phyloP scores from a whole-genome alignment of 257 asterid genomes.

The Scutellaria barbata region DNA sequence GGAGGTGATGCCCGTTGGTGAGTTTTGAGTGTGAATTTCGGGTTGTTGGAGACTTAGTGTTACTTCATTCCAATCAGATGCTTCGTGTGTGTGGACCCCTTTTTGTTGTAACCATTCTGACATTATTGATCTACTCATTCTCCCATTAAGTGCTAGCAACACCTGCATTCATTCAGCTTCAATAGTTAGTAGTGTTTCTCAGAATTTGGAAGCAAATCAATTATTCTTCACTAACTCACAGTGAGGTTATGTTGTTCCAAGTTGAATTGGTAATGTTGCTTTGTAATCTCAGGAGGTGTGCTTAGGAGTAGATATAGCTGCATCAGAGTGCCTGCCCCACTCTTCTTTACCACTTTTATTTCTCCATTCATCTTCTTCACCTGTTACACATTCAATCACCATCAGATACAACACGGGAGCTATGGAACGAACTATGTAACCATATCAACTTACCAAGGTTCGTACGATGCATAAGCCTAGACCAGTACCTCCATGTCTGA shows the following conservation, averaged over 20 bases:
- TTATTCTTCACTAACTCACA: constrained; percentile 44
- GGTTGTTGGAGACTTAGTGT: constrained; percentile 62
- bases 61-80: constrained; percentile 83
- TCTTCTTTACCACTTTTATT: constrained; percentile 79
- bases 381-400: constrained; percentile 43
- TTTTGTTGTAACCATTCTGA: constrained; percentile 72
- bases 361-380: constrained; percentile 96
- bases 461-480: constrained; percentile 94
- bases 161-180: constrained; percentile 64
- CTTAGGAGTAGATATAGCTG: constrained; percentile 64
- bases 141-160: constrained; percentile 85
- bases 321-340: constrained; percentile 82
- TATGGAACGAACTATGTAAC: neutral
- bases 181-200: constrained; percentile 26
- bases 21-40: constrained; percentile 29
- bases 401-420: constrained; percentile 14
- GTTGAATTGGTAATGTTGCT: constrained; percentile 52
- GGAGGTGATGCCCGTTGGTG: constrained; percentile 31
- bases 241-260: constrained; percentile 58
- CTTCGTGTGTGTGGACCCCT: constrained; percentile 59
- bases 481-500: constrained; percentile 98
- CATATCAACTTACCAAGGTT: constrained; percentile 71
- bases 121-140: constrained; percentile 61
- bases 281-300: constrained; percentile 51
- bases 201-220: neutral